A percentile compares a stretch with the other conserved stretches of the same genome.
phyloP scores from a whole-genome alignment of 177 flowering plant genomes.

The Tripterygium wilfordii region DNA sequence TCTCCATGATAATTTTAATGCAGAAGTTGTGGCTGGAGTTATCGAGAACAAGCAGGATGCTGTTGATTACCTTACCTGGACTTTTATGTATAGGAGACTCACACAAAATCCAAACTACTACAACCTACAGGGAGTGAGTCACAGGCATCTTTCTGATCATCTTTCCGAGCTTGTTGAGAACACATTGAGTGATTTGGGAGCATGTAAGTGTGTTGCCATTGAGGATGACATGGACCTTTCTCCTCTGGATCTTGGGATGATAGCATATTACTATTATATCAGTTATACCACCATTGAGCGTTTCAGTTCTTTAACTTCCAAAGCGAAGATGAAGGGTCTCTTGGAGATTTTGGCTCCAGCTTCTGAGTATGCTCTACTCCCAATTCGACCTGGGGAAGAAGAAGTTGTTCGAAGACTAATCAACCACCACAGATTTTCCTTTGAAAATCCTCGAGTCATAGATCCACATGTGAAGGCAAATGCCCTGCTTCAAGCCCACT shows the following conservation, averaged over 20 bases:
- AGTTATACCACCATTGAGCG: constrained; percentile 89
- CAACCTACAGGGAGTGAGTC: constrained; percentile 91
- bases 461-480: constrained; percentile 94
- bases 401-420: constrained; percentile 64
- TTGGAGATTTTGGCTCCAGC: constrained; percentile 82
- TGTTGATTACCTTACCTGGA: constrained; percentile 94
- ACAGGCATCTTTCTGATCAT: constrained; percentile 89
- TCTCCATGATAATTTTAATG: constrained; percentile 83
- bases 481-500: constrained; percentile 87
- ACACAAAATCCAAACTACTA: constrained; percentile 93
- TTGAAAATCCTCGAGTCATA: constrained; percentile 65
- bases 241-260: constrained; percentile 79
- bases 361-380: constrained; percentile 73
- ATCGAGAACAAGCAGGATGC: constrained; percentile 86
- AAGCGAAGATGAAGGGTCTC: constrained; percentile 84
- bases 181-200: constrained; percentile 69
- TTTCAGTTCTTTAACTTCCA: constrained; percentile 65
- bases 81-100: constrained; percentile 89
- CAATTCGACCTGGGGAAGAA: constrained; percentile 86
- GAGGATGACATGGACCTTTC: constrained; percentile 77
- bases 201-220: constrained; percentile 63
- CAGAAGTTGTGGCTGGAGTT: constrained; percentile 77
- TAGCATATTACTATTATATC: constrained; percentile 82
- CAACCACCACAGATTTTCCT: constrained; percentile 80
- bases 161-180: constrained; percentile 91